These are phyloP conservation scores for Plectosphaerella sp. DNA, from an alignment of 2,329 filamentous ascomycete genomes.

Conservation along the genomic window DNA sequence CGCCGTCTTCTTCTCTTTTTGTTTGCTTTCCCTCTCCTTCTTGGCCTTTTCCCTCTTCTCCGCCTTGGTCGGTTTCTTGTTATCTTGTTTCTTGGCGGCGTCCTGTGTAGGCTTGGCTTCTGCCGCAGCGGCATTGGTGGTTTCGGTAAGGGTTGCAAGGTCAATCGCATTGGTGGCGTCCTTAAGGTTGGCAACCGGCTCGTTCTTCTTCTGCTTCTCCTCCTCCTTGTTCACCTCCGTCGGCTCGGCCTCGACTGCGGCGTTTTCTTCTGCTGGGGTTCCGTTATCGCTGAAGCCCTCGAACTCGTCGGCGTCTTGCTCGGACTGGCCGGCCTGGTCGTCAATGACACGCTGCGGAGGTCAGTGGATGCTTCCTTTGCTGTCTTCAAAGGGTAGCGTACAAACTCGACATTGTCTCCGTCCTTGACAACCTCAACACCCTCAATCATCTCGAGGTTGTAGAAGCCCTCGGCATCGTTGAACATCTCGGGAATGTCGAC, in stretches of 20 bases:
- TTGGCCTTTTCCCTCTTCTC: conserved; percentile 26
- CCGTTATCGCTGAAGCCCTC: conserved; percentile 56
- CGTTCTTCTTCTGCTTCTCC: conserved; percentile 20
- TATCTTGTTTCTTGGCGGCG: conserved; percentile 22
- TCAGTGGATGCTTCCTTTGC: background rate
- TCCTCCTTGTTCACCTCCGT: background rate
- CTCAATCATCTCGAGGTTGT: conserved; percentile 85
- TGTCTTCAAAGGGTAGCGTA: conserved; percentile 24
- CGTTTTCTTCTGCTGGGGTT: conserved; percentile 5
- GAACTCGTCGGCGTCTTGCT: conserved; percentile 52
- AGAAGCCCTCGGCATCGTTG: conserved; percentile 91
- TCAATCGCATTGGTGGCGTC: background rate
- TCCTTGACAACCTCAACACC: conserved; percentile 79
- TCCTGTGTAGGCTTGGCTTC: conserved; percentile 26
- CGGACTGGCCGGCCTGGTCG: background rate
- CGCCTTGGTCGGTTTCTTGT: conserved; percentile 9
- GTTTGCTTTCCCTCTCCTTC: conserved; percentile 16
- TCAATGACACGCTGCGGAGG: conserved; percentile 1
- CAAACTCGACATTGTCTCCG: conserved; percentile 54
- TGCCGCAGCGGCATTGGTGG: conserved; percentile 3
- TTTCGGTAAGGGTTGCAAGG: background rate
- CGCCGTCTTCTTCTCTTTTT: conserved; percentile 11
- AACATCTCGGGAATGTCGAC: conserved; percentile 70
- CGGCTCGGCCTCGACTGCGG: too few species aligned
- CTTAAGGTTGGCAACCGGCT: conserved; percentile 7